A percentile compares a stretch with the other conserved stretches of the same genome.
These are phyloP conservation scores for Pseudogymnoascus sp. DNA, from an alignment of 2,329 filamentous ascomycete genomes.

Conservation along the genomic window DNA sequence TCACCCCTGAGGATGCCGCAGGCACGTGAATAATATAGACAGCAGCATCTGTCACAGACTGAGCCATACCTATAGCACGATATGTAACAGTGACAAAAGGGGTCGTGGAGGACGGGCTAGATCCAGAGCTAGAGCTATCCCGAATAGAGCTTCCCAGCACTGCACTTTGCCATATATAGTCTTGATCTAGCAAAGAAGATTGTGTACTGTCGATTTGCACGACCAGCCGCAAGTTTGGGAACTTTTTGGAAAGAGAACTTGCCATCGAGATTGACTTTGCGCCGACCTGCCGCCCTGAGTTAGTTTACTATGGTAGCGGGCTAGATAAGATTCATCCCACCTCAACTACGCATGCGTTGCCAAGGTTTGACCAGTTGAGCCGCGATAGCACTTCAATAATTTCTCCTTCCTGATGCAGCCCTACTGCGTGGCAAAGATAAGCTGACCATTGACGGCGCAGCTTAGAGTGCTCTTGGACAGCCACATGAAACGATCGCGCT, in stretches of 20 bases:
- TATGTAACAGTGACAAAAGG: conserved; percentile 19
- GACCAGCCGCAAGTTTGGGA: conserved; percentile 24
- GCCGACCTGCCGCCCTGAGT: background rate
- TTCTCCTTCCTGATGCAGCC: conserved; percentile 17
- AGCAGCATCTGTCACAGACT: conserved; percentile 27
- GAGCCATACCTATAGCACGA: conserved; percentile 21
- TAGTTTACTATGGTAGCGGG: background rate
- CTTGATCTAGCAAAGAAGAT: background rate
- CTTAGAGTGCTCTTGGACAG: conserved; percentile 21
- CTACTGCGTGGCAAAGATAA: conserved; percentile 24
- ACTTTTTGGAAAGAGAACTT: conserved; percentile 19
- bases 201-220: conserved; percentile 21
- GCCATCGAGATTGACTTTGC: conserved; percentile 18
- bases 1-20: conserved; percentile 14
- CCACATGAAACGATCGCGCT: conserved; percentile 15
- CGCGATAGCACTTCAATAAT: conserved; percentile 23
- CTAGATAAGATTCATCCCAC: conserved; percentile 12
- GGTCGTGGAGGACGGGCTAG: conserved; percentile 12
- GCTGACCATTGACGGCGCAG: conserved; percentile 29
- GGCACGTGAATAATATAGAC: conserved; percentile 30
- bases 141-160: background rate
- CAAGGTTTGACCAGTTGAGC: conserved; percentile 26
- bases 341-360: conserved; percentile 26
- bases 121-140: background rate
- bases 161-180: background rate